These are phyloP conservation scores for Capronia epimyces DNA, from an alignment of 2,329 filamentous ascomycete species.

Conservation along the genomic window DNA sequence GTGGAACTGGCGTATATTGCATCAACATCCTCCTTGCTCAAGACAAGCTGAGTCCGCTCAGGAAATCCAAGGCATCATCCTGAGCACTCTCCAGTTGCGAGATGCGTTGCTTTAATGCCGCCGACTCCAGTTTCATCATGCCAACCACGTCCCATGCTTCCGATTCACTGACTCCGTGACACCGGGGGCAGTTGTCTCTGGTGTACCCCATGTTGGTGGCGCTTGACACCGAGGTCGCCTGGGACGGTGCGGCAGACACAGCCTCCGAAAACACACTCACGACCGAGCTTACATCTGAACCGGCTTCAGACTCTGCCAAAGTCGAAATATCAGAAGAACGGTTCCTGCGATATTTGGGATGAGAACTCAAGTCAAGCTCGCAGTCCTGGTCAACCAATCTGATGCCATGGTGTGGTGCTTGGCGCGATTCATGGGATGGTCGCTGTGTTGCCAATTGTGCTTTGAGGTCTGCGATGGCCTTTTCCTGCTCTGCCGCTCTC, in stretches of 20 bases:
- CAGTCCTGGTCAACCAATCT: conserved; percentile 28
- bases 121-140: conserved; percentile 52
- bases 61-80: conserved; percentile 49
- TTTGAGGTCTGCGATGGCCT: conserved; percentile 49
- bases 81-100: conserved; percentile 51
- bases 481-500: conserved; percentile 52
- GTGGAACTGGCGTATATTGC: background rate
- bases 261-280: conserved; percentile 45
- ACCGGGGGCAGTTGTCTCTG: conserved; percentile 37
- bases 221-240: conserved; percentile 20
- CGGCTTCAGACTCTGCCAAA: conserved; percentile 54
- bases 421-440: conserved; percentile 12
- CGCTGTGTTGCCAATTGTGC: conserved; percentile 39
- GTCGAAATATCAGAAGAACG: conserved; percentile 39
- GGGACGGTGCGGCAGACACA: conserved; percentile 24
- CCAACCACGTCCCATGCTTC: conserved; percentile 52
- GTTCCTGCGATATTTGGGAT: conserved; percentile 33
- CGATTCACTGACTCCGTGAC: conserved; percentile 38
- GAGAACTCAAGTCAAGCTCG: conserved; percentile 30
- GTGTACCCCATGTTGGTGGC: conserved; percentile 14
- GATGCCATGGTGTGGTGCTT: conserved; percentile 30
- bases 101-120: conserved; percentile 48
- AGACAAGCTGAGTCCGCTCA: conserved; percentile 22
- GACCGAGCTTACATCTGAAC: conserved; percentile 51
- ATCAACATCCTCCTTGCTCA: conserved; percentile 1